Conservation (phyloP, 805 yeast genomes). For the Lipomyces starkeyi region DNA sequence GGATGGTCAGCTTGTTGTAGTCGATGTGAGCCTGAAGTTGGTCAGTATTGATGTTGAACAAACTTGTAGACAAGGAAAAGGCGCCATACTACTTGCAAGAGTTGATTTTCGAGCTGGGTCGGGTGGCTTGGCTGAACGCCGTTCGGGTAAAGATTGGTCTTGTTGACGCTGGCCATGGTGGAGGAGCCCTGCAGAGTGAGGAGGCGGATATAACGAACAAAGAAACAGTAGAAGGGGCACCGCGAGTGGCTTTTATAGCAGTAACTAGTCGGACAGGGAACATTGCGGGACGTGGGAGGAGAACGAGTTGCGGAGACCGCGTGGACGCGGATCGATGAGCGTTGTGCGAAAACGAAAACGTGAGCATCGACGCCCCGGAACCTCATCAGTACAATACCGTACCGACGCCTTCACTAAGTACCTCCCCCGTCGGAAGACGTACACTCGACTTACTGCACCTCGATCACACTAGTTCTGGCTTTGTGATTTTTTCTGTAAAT, state of each 20-base stretch:
- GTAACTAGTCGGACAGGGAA: background rate
- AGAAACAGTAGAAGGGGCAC: background rate
- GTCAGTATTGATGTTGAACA: background rate
- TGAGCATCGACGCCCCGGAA: no score
- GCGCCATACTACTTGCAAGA: conserved; percentile 43
- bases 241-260: background rate
- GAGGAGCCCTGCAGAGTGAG: background rate
- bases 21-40: conserved; percentile 49
- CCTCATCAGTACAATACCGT: no score
- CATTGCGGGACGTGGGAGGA: background rate
- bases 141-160: conserved; percentile 51
- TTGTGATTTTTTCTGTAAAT: no score
- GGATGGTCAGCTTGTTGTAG: conserved; percentile 50
- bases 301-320: background rate
- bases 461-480: no score
- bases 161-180: conserved; percentile 45
- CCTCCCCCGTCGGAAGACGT: no score
- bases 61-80: no score
- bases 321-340: conserved; percentile 4
- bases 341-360: background rate
- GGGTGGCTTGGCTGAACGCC: conserved; percentile 51
- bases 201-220: background rate
- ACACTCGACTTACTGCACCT: no score
- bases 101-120: conserved; percentile 51
- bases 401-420: no score